Base-by-base conservation (phyloP, 1,284 basidiomycete genomes). In the Abortiporus biennis region DNA sequence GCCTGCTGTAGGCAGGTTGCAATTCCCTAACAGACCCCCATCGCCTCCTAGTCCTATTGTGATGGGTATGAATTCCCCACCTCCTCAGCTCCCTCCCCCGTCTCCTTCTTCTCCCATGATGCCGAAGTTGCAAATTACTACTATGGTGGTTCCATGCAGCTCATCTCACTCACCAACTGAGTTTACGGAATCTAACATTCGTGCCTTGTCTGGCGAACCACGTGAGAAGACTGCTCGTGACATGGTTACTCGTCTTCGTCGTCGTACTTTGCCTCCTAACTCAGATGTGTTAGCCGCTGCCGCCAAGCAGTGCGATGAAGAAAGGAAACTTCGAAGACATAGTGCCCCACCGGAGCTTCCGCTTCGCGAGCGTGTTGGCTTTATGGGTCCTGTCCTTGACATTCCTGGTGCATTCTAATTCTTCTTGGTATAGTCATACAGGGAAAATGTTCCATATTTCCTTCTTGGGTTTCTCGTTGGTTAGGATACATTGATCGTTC, bases 171-270 rank as follows among this genome's bases (percentile, higher is more conserved):
- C 72, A 17, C 65, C 72, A 17, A 63, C 65, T 9, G 57, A 72
- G 46, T 65, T 81, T 32, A 76, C 73, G 1, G 74, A 78, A 59
- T 61, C 63, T 38, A 78, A 80, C 53, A 55, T 78, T 23, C 57
- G 63, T 36, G 65, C 71, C 4, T 62, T 80, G 45, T 68, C 48
- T 27, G 43, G 45, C 2, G 43, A 71, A 47, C 67, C 76, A 42
- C 71, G 80, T 46, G 67, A 71, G 52, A 66, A 70, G 49, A 74
- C 66, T 35, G 74, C 76, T 9, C 67, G 69, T 44, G 69, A 77
- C 51, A 85, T 87, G 83, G 68, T 85, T 43, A 70, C 67, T 24
- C 75, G 75, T 12, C 67, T 86, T 46, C 68, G 69, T 48, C 71
- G 76, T 40, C 74, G 81, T 52, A 76, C 71, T 6, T 47, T 68